Evolutionary conservation across 2,329 filamentous ascomycete genomes (phyloP).

Genomic region (Calonectria pseudoreteaudii): DNA sequence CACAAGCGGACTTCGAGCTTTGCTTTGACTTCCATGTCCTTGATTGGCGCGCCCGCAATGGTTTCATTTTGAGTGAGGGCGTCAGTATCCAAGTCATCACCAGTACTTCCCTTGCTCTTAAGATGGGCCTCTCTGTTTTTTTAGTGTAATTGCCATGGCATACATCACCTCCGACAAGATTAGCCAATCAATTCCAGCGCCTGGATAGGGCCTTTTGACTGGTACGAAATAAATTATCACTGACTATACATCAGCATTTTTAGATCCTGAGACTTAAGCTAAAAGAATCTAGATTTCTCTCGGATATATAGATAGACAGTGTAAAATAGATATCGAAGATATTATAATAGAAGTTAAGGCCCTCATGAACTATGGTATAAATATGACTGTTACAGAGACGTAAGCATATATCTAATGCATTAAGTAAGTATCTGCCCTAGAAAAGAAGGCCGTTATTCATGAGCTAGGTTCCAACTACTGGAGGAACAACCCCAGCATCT

Average conservation of each 20-base stretch:
- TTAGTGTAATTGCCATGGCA: neutral
- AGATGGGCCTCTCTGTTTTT: neutral
- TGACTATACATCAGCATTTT: neutral
- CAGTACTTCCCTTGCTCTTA: neutral
- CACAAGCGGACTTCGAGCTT: neutral
- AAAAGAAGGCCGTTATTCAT: neutral
- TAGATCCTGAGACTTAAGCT: neutral
- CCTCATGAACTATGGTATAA: neutral
- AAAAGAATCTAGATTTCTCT: neutral
- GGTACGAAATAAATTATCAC: neutral
- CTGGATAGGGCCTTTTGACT: neutral
- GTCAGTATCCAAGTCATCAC: too few relatives aligned
- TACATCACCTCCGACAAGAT: neutral
- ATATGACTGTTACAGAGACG: neutral
- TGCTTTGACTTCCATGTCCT: neutral
- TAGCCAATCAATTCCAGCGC: neutral
- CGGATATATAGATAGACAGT: neutral
- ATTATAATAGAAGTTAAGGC: neutral
- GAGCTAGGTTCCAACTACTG: neutral
- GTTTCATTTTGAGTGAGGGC: too few relatives aligned
- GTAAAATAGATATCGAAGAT: neutral
- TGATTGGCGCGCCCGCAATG: neutral
- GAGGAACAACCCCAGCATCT: neutral
- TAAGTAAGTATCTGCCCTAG: neutral
- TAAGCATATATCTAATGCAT: neutral